These are phyloP conservation scores for Oryza australiensis DNA, from an alignment of 176 grass and related monocot genomes.

Conservation along the genomic window DNA sequence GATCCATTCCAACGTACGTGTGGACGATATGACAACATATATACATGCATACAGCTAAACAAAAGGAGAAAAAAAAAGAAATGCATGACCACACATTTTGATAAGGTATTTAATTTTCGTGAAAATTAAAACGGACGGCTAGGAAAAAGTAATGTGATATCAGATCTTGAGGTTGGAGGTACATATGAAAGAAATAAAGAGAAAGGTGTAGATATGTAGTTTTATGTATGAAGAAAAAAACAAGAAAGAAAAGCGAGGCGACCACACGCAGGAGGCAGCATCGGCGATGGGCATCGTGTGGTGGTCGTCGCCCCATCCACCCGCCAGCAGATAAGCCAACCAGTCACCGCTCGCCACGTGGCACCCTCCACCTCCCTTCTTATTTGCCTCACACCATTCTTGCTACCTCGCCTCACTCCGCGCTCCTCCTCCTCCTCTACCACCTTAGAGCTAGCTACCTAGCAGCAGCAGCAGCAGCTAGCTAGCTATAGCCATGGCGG, in stretches of 20 bases:
- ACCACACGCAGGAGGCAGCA: neutral
- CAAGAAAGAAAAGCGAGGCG: neutral
- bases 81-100: neutral
- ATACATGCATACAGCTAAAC: neutral
- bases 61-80: neutral
- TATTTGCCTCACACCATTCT: too few relatives aligned
- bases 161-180: neutral
- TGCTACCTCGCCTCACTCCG: too few relatives aligned
- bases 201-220: too few relatives aligned
- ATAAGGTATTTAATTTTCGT: neutral
- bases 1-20: too few relatives aligned
- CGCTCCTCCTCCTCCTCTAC: too few relatives aligned
- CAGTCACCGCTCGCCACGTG: constrained; percentile 41
- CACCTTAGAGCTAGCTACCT: too few relatives aligned
- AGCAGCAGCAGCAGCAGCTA: neutral
- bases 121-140: neutral
- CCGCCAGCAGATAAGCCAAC: constrained; percentile 40
- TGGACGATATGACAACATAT: neutral
- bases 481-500: constrained; percentile 14
- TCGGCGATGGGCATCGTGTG: constrained; percentile 50
- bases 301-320: constrained; percentile 34
- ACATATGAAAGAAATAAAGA: neutral
- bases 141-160: neutral
- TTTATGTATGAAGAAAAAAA: neutral
- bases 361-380: constrained; percentile 5